Conservation (phyloP, 176 grass and related monocot genomes). For the Paspalum vaginatum region DNA sequence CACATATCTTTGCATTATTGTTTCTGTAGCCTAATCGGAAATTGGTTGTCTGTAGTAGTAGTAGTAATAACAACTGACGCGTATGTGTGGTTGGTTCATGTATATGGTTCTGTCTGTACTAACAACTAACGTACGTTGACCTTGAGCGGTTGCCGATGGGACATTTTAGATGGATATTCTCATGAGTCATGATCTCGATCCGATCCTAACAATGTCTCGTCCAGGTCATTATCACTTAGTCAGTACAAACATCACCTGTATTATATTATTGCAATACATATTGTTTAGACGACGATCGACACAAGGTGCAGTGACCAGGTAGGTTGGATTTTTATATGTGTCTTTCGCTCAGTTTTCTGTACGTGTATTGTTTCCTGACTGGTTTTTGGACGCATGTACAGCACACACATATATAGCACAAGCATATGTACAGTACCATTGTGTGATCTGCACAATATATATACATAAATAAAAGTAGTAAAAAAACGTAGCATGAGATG, state of each 20-base stretch:
- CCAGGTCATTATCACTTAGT: background rate
- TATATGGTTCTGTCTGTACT: background rate
- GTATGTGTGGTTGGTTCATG: constrained; percentile 1
- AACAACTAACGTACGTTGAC: background rate
- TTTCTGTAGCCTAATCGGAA: background rate
- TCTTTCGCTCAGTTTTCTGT: background rate
- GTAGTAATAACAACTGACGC: background rate
- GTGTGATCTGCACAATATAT: background rate
- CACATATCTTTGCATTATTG: too few species aligned
- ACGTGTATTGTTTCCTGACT: background rate
- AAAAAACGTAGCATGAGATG: background rate
- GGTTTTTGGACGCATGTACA: background rate
- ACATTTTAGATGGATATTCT: constrained; percentile 30
- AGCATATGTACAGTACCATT: background rate
- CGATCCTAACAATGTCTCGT: background rate
- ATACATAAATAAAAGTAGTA: background rate
- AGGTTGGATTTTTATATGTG: background rate
- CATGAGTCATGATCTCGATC: background rate
- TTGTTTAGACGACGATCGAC: background rate
- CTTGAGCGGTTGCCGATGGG: background rate
- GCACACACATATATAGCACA: too few species aligned
- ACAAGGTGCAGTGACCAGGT: background rate
- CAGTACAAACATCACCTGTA: background rate
- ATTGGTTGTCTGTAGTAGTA: background rate
- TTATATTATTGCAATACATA: background rate